Evolutionary conservation across 2,329 filamentous ascomycete genomes (phyloP).

Genomic region (Colletotrichum scovillei): DNA sequence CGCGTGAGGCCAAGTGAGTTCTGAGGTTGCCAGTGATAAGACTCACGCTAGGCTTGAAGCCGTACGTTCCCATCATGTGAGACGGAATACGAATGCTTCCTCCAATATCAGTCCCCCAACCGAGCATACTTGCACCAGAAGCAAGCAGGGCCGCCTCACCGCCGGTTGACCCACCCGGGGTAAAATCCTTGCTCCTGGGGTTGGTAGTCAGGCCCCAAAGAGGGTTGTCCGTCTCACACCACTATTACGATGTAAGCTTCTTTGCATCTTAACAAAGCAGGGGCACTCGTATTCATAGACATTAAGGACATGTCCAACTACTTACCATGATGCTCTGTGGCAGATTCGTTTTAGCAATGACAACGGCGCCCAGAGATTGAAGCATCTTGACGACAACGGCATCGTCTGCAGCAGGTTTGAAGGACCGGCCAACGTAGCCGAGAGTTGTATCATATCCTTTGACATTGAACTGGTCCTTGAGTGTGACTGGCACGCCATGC

Average conservation of each 20-base stretch:
- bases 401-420: constrained; percentile 60
- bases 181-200: constrained; percentile 68
- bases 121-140: constrained; percentile 52
- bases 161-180: constrained; percentile 73
- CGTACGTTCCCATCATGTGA: constrained; percentile 47
- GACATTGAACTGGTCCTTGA: constrained; percentile 73
- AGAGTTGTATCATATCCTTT: constrained; percentile 58
- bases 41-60: constrained; percentile 42
- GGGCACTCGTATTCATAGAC: no score
- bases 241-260: constrained; percentile 41
- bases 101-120: constrained; percentile 55
- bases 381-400: constrained; percentile 69
- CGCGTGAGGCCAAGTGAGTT: constrained; percentile 8
- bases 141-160: constrained; percentile 60
- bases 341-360: constrained; percentile 77
- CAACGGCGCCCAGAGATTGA: constrained; percentile 67
- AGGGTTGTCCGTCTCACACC: constrained; percentile 53
- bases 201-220: constrained; percentile 72
- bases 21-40: neutral
- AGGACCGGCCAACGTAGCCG: constrained; percentile 64
- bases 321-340: constrained; percentile 68
- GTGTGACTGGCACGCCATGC: constrained; percentile 61
- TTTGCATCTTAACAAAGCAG: no score
- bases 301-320: constrained; percentile 47
- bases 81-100: constrained; percentile 53